Evolutionary conservation across 2,329 filamentous ascomycete genomes (phyloP), one percentile per base, ranked within the genome.

Genomic region (Periconia macrospinosa): DNA sequence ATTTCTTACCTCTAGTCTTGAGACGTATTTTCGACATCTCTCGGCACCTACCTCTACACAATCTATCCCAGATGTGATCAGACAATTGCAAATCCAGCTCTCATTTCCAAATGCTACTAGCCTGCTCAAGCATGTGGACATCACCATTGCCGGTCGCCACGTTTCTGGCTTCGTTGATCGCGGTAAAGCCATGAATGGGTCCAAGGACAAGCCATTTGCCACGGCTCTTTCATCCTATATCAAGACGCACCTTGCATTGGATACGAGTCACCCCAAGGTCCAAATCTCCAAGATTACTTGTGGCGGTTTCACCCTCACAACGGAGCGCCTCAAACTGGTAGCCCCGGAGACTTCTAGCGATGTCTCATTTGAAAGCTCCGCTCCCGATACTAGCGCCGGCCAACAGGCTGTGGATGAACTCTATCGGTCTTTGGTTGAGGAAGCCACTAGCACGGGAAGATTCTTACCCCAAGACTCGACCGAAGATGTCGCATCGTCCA

Each of bases 21-120:
- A 80, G 54, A 72, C 62, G 0, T 85, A 91, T 55, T 79, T 93
- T 50, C 84, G 83, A 14, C 78, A 83, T 52, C 75, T 92, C 14
- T 76, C 81, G 3, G 57, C 67, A 27, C 44, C 42, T 47, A 52
- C 50, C 49, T 70, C 70, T 3, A 68, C 65, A 2, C 66, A 71
- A 49, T 54, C 65, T 6, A 68, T 73, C 13, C 59, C 61, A 35
- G 61, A 70, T 50, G 57, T 70, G 15, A 61, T 75, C 41, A 61
- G 66, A 10, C 65, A 69, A 49, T 57, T 76, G n/a, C 66, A 69
- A 19, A 50, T 76, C 15, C 72, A 74, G 47, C 62, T 76, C 14
- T 57, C 67, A 33, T 75, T 75, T 30, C 65, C 68, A 2, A 61
- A 51, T 13, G 58, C 57, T 6, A 67, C 69, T 1, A 59, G 57